Evolutionary conservation across 768 basidiomycete genomes (phyloP).

Genomic region (Russula dissimulans): DNA sequence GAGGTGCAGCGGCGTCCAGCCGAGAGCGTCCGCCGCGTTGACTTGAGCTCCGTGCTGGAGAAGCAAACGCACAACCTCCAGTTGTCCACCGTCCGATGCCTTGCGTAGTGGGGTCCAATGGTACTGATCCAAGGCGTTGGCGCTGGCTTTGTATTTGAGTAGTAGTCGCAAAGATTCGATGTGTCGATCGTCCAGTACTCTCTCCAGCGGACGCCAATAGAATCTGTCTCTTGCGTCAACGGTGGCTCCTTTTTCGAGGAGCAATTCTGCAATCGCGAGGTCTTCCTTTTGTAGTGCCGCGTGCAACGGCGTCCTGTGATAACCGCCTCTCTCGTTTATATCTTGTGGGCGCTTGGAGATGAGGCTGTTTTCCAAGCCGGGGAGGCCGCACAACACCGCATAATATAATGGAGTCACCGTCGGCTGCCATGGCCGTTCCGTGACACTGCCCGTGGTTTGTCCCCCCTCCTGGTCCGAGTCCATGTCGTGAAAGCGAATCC

Average conservation of each 20-base stretch:
- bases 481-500: neutral
- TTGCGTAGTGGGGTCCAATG: neutral
- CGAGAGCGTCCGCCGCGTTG: neutral
- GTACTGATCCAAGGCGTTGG: neutral
- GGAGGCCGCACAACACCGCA: neutral
- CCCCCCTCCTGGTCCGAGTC: neutral
- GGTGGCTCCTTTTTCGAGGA: neutral
- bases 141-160: neutral
- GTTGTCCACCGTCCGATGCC: neutral
- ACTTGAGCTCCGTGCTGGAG: slow-evolving; percentile 1
- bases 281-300: neutral
- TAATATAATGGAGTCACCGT: neutral
- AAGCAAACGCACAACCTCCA: neutral
- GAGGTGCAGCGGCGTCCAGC: neutral
- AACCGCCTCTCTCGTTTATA: neutral
- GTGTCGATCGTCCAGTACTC: neutral
- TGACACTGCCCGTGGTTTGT: neutral
- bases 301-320: neutral
- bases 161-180: neutral
- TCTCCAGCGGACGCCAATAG: neutral
- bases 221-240: neutral
- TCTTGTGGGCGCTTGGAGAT: neutral
- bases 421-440: neutral
- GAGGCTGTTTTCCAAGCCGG: neutral
- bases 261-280: neutral